Base-by-base conservation (phyloP, 1,139 yeast species). In the Dujonia santamariae region DNA sequence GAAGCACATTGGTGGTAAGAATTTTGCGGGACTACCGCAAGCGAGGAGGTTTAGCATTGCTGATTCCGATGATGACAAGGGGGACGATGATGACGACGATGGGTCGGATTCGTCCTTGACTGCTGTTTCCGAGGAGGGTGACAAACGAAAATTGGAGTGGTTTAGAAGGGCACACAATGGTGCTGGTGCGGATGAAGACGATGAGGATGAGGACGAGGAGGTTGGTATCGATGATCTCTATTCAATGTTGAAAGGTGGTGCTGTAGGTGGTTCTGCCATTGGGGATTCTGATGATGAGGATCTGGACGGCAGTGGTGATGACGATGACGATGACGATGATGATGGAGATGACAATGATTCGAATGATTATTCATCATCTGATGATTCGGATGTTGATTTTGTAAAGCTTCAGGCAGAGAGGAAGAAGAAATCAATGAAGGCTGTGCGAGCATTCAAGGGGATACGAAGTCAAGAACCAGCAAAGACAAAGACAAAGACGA, bases 301-400 rank as follows among this genome's bases (percentile, higher is more conserved):
- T 4, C 18, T 40, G 5, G 40, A 33, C 14, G 30, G 24, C n/a
- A 51, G 43, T 7, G 48, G 39, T 7, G 41, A 40, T 3, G 37
- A 39, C 4, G 39, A 36, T 4, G 28, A n/a, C n/a, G n/a, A n/a
- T n/a, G n/a, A n/a, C n/a, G 30, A 21, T 4, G 35, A 36, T 7
- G 41, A 37, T 19, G 44, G 36, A 5, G 25, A 23, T 9, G 38
- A 28, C 9, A 22, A 19, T 11, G 32, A 31, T 18, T 60, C 54
- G 13, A 57, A 50, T 16, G 55, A 53, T 21, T 54, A 54, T 7
- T 72, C 80, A 4, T 75, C 80, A 11, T 69, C 76, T 1, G 83
- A 79, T 43, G 88, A 81, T 45, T 78, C 78, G 23, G 81, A 78
- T 45, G 78, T 81, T 3, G 92, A 83, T 55, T 81, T 80, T 51